Evolutionary conservation across 495 filamentous ascomycete genomes (phyloP).

Genomic region (Xylaria bambusicola): DNA sequence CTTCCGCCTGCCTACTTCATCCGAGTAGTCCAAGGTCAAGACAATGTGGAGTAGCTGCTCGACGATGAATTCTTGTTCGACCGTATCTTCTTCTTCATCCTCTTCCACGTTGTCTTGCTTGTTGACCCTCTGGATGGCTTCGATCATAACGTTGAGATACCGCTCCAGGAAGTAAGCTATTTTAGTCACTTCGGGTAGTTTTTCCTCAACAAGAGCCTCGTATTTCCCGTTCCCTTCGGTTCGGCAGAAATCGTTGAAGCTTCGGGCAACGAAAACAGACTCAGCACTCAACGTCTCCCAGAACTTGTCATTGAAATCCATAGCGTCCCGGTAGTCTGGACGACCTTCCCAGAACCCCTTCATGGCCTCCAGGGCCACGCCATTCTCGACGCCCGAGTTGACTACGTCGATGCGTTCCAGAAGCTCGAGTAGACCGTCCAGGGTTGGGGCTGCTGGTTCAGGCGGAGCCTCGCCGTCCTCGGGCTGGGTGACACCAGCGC

Average conservation of each 20-base stretch:
- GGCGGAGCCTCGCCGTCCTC: conserved; percentile 48
- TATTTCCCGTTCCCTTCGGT: conserved; percentile 67
- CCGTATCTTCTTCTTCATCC: conserved; percentile 75
- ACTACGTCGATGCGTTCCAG: conserved; percentile 92
- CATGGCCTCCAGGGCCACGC: conserved; percentile 90
- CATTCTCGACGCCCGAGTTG: conserved; percentile 85
- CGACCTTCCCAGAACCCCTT: conserved; percentile 93
- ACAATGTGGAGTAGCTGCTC: conserved; percentile 94
- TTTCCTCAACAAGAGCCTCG: conserved; percentile 77
- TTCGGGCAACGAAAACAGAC: conserved; percentile 81
- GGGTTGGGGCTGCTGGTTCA: conserved; percentile 61
- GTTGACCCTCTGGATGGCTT: conserved; percentile 61
- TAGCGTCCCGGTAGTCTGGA: conserved; percentile 81
- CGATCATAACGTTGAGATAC: conserved; percentile 74
- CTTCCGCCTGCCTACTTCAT: conserved; percentile 90
- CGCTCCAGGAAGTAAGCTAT: conserved; percentile 80
- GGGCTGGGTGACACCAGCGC: conserved; percentile 63
- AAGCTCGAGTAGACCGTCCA: conserved; percentile 80
- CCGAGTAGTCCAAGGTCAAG: conserved; percentile 86
- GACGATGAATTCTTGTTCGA: conserved; percentile 89
- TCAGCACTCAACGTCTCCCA: conserved; percentile 87
- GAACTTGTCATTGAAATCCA: conserved; percentile 81
- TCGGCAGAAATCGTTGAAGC: conserved; percentile 90
- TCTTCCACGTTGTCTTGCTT: conserved; percentile 54
- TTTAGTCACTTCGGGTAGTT: conserved; percentile 91